Evolutionary conservation across 2,329 filamentous ascomycete genomes (phyloP).

Genomic region (Phialophora chinensis): DNA sequence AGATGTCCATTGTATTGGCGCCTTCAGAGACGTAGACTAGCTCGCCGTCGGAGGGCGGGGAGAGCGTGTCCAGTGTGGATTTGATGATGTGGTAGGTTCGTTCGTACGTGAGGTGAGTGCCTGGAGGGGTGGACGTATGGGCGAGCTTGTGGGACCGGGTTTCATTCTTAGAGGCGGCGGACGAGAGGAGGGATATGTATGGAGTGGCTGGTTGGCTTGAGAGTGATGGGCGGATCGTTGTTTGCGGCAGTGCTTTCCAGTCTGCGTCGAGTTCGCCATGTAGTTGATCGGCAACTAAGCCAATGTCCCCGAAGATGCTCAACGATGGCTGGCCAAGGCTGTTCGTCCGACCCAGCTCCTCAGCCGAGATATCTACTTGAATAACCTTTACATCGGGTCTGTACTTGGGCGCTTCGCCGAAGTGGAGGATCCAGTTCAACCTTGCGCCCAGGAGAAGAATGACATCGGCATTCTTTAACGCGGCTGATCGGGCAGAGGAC

Average conservation of each 20-base stretch:
- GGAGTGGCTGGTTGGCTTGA: constrained; percentile 40
- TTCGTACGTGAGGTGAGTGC: constrained; percentile 56
- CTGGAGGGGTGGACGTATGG: constrained; percentile 43
- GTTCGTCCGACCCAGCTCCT: constrained; percentile 61
- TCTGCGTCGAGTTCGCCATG: constrained; percentile 45
- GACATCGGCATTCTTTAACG: constrained; percentile 61
- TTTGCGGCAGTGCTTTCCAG: constrained; percentile 52
- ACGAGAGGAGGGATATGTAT: constrained; percentile 38
- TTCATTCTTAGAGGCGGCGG: constrained; percentile 54
- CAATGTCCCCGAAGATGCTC: constrained; percentile 60
- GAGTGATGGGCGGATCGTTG: constrained; percentile 36
- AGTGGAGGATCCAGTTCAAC: constrained; percentile 66
- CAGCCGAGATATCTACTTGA: constrained; percentile 61
- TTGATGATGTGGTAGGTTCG: constrained; percentile 61
- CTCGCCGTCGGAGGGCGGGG: constrained; percentile 52
- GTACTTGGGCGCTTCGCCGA: constrained; percentile 62
- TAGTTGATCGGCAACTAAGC: constrained; percentile 57
- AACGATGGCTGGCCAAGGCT: constrained; percentile 51
- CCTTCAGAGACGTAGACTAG: constrained; percentile 65
- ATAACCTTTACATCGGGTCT: constrained; percentile 57
- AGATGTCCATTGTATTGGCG: constrained; percentile 67
- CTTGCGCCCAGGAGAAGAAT: constrained; percentile 61
- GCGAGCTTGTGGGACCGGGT: constrained; percentile 46
- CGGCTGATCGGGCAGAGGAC: constrained; percentile 60
- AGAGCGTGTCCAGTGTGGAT: constrained; percentile 54